Conservation (phyloP, 208 protist species). For the Leishmania braziliensis region DNA sequence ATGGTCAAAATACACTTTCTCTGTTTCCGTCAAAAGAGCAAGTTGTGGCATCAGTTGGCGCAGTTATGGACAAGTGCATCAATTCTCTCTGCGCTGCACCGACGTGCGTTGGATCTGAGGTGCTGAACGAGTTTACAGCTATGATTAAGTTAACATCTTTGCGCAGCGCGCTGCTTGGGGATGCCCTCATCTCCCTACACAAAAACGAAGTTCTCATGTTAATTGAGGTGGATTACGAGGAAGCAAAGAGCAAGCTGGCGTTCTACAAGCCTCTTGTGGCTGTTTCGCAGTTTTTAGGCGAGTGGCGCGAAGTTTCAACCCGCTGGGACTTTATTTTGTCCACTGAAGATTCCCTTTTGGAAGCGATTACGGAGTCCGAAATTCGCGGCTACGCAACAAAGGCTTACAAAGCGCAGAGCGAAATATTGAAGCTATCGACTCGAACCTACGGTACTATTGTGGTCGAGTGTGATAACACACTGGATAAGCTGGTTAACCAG, state of each 20-base stretch:
- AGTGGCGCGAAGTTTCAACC: conserved; percentile 37
- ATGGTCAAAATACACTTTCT: conserved; percentile 33
- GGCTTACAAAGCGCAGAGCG: conserved; percentile 40
- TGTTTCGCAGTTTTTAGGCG: conserved; percentile 38
- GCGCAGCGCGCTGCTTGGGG: conserved; percentile 13
- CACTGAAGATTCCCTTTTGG: conserved; percentile 8
- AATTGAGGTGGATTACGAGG: conserved; percentile 43
- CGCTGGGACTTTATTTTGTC: conserved; percentile 27
- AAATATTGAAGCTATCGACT: conserved; percentile 49
- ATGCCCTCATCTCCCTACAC: conserved; percentile 32
- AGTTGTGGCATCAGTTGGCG: conserved; percentile 35
- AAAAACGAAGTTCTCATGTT: conserved; percentile 21
- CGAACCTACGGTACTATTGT: conserved; percentile 45
- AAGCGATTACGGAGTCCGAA: conserved; percentile 42
- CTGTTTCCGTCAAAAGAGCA: conserved; percentile 55
- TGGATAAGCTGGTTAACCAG: conserved; percentile 21
- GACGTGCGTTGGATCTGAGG: conserved; percentile 30
- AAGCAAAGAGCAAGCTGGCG: conserved; percentile 30
- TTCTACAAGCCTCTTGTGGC: conserved; percentile 38
- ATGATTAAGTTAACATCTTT: conserved; percentile 14
- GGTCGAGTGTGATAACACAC: conserved; percentile 39
- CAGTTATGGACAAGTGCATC: conserved; percentile 45
- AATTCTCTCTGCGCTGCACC: conserved; percentile 29
- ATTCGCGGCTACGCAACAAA: conserved; percentile 44
- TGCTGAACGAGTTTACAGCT: conserved; percentile 8